Evolutionary conservation across 208 protist genomes (phyloP).

Genomic region (Endotrypanum monterogeii): DNA sequence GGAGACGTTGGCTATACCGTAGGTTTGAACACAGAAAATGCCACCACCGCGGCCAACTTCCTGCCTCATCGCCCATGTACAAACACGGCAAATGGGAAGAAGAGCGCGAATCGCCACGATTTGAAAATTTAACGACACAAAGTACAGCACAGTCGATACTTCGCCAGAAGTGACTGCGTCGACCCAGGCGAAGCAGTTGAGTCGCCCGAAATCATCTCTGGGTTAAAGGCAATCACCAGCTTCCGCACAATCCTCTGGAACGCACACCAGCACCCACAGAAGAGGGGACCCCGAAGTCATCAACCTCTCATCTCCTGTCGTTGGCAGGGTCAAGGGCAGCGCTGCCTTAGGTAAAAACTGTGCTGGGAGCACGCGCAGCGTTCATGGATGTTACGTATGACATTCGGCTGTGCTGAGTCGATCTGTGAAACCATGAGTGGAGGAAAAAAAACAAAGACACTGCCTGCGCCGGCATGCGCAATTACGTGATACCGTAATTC

Average conservation of each 20-base stretch:
- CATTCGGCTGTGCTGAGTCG: not conserved
- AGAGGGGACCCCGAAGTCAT: not conserved
- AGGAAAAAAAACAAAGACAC: not conserved
- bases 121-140: conserved; percentile 5
- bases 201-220: not conserved
- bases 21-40: conserved; percentile 9
- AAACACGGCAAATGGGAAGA: not conserved
- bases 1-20: not conserved
- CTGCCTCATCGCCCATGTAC: conserved; percentile 2
- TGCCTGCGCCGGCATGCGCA: not conserved
- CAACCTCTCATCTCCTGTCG: not conserved
- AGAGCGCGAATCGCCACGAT: not conserved
- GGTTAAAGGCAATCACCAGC: not conserved
- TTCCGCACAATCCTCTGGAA: not conserved
- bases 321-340: not conserved
- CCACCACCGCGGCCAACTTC: conserved; percentile 1
- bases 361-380: not conserved
- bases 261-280: not conserved
- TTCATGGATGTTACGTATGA: not conserved
- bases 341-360: not conserved
- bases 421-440: not conserved
- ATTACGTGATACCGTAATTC: not conserved
- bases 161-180: conserved; percentile 5
- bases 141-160: not conserved
- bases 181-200: not conserved